phyloP scores from a whole-genome alignment of 2,329 filamentous ascomycete species.

The Colletotrichum sp. region DNA sequence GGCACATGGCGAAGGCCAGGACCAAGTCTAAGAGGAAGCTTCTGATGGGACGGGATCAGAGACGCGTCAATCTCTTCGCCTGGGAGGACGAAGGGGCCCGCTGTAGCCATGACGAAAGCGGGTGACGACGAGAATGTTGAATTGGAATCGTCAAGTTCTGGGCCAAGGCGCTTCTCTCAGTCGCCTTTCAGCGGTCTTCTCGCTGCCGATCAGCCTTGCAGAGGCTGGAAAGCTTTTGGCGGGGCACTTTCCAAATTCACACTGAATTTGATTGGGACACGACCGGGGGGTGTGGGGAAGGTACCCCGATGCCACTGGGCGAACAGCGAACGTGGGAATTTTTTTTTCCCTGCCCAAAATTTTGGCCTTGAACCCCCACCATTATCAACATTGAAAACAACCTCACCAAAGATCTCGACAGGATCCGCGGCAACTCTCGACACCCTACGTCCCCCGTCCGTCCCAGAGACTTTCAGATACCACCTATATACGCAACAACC shows the following conservation, averaged over 20 bases:
- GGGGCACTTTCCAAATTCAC: constrained; percentile 8
- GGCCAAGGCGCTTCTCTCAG: not conserved
- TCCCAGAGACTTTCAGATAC: not conserved
- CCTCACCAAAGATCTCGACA: constrained; percentile 8
- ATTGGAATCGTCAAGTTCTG: not conserved
- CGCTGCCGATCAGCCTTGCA: constrained; percentile 18
- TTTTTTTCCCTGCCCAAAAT: constrained; percentile 19
- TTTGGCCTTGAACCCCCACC: constrained; percentile 23
- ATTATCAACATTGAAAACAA: constrained; percentile 13
- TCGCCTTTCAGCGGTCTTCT: not conserved
- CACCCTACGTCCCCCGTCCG: not conserved
- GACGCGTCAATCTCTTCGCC: constrained; percentile 75
- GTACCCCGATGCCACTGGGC: not conserved
- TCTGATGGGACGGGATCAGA: constrained; percentile 70
- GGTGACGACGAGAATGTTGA: not conserved
- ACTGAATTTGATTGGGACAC: constrained; percentile 13
- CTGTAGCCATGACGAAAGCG: constrained; percentile 55
- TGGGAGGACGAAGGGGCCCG: constrained; percentile 75
- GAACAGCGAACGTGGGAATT: constrained; percentile 9
- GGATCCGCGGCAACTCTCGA: not conserved
- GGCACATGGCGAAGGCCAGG: constrained; percentile 84
- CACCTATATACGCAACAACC: not conserved
- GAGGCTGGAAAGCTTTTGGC: constrained; percentile 25
- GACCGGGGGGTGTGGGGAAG: not conserved
- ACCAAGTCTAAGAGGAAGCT: constrained; percentile 78